Percentiles rank a stretch among this genome's conserved stretches.
phyloP scores from a whole-genome alignment of 129 eudicot genomes.

The Flaveria bidentis region DNA sequence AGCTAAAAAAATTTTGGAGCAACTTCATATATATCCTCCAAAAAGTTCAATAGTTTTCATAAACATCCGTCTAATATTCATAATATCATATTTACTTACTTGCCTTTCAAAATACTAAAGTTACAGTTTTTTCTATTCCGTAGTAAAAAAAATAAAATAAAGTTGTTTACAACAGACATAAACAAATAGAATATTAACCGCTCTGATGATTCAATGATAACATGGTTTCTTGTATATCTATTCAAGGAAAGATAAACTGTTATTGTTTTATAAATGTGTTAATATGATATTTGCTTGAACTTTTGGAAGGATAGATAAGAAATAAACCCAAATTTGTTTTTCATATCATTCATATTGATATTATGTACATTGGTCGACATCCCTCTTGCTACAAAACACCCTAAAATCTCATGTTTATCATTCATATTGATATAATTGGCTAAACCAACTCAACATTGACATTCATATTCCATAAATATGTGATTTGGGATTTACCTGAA shows the following conservation, averaged over 20 bases:
- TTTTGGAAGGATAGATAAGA: not conserved
- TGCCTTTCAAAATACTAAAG: not conserved
- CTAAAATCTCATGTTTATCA: not conserved
- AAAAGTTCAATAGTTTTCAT: not conserved
- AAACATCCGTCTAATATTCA: not conserved
- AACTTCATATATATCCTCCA: not conserved
- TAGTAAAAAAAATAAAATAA: not conserved
- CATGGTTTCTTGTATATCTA: not conserved
- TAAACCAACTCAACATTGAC: not conserved
- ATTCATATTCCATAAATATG: not conserved
- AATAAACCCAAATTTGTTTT: not conserved
- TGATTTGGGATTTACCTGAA: slow-evolving; percentile 45
- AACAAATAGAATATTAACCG: not conserved
- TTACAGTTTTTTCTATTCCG: not conserved
- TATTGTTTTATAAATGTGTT: not conserved
- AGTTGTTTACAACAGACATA: too few species aligned
- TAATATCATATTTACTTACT: not conserved
- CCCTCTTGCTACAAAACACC: slow-evolving; percentile 5
- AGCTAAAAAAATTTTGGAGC: not conserved
- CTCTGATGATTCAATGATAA: not conserved
- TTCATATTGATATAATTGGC: not conserved
- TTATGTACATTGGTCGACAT: not conserved
- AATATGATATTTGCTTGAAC: not conserved
- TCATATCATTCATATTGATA: too few species aligned
- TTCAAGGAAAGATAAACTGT: not conserved